phyloP scores from a whole-genome alignment of 2,329 filamentous ascomycete genomes.

The Rutstroemia sp. region DNA sequence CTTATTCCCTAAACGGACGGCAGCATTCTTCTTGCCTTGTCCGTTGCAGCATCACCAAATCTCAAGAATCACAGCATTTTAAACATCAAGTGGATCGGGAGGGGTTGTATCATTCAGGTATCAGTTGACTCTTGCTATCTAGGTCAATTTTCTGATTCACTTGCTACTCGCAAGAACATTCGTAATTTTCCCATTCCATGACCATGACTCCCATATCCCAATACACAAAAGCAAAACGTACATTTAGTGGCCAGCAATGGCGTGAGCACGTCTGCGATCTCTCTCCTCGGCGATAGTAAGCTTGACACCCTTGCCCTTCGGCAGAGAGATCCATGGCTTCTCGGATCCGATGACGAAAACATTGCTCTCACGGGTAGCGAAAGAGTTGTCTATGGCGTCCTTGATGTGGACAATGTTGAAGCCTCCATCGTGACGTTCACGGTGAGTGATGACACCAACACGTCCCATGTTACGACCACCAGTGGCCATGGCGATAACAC shows the following conservation, averaged over 20 bases:
- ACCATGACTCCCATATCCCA: constrained; percentile 13
- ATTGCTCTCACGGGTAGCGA: constrained; percentile 98
- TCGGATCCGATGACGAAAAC: constrained; percentile 98
- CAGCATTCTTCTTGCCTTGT: no score
- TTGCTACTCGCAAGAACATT: constrained; percentile 21
- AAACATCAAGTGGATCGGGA: neutral
- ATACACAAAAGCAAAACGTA: constrained; percentile 21
- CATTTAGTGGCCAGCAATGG: constrained; percentile 29
- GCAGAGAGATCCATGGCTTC: constrained; percentile 98
- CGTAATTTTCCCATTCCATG: constrained; percentile 28
- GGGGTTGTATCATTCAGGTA: constrained; percentile 18
- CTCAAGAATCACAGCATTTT: neutral
- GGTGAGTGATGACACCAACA: constrained; percentile 99
- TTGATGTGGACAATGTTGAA: constrained; percentile 99
- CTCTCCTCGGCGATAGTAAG: constrained; percentile 98
- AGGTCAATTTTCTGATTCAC: constrained; percentile 21
- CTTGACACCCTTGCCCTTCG: constrained; percentile 99
- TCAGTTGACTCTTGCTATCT: constrained; percentile 28
- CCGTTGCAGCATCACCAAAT: neutral
- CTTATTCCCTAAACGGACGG: no score
- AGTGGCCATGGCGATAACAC: constrained; percentile 95
- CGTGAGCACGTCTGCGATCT: constrained; percentile 80
- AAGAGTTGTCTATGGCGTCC: constrained; percentile 99
- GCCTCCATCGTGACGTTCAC: constrained; percentile 99
- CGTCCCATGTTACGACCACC: constrained; percentile 99